phyloP scores from a whole-genome alignment of 768 basidiomycete genomes.

The Russula sp. region DNA sequence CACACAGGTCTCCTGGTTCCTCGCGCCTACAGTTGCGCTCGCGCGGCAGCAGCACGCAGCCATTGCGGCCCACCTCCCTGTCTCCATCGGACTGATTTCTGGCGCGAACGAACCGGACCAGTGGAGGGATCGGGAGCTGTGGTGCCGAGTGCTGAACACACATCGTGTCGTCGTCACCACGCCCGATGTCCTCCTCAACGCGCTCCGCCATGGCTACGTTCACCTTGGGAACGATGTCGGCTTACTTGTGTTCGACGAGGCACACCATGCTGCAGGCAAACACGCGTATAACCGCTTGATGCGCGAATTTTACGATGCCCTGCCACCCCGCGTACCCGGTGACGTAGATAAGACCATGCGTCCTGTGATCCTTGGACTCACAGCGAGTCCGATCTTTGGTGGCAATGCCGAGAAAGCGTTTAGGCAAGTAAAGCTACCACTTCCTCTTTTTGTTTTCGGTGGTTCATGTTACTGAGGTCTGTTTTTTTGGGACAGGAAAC shows the following conservation, averaged over 20 bases:
- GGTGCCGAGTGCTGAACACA: slow-evolving; percentile 54
- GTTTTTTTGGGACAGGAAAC: slow-evolving; percentile 42
- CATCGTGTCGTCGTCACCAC: slow-evolving; percentile 71
- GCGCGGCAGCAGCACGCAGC: slow-evolving; percentile 67
- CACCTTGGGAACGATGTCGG: slow-evolving; percentile 58
- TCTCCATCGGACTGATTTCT: slow-evolving; percentile 65
- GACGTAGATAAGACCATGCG: slow-evolving; percentile 37
- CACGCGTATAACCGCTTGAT: slow-evolving; percentile 79
- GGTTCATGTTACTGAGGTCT: slow-evolving; percentile 12
- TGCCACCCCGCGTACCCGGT: slow-evolving; percentile 42
- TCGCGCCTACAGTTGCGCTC: slow-evolving; percentile 73
- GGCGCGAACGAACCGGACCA: slow-evolving; percentile 71
- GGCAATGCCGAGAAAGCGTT: slow-evolving; percentile 63
- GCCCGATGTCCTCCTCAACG: slow-evolving; percentile 75
- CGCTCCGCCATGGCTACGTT: slow-evolving; percentile 69
- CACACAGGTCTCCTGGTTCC: slow-evolving; percentile 71
- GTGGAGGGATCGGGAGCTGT: slow-evolving; percentile 62
- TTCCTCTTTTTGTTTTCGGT: background rate
- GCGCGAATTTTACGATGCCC: slow-evolving; percentile 63
- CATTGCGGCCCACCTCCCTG: slow-evolving; percentile 57
- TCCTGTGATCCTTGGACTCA: slow-evolving; percentile 71
- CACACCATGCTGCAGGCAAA: slow-evolving; percentile 70
- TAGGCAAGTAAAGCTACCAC: slow-evolving; percentile 41
- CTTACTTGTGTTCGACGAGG: slow-evolving; percentile 75
- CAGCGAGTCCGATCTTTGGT: slow-evolving; percentile 83